These are phyloP conservation scores for Exserohilum rostratum DNA, from an alignment of 2,329 filamentous ascomycete genomes.

Conservation along the genomic window DNA sequence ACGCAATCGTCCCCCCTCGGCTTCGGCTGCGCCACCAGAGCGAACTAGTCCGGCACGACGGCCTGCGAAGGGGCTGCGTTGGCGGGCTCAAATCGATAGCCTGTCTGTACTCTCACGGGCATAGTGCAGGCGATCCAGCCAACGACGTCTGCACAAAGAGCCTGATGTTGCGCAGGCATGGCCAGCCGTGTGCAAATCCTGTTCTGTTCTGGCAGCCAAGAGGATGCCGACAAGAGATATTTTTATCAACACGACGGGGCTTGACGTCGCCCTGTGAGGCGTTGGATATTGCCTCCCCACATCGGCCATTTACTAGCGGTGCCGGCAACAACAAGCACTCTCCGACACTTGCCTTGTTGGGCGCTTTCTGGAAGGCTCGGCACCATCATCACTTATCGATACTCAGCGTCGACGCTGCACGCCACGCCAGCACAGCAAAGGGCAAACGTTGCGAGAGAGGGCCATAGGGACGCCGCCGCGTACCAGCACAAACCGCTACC, in stretches of 20 bases:
- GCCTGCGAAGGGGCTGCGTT: not conserved
- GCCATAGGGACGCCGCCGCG: no score
- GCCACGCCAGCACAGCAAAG: no score
- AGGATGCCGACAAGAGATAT: slow-evolving; percentile 17
- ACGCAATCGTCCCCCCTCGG: not conserved
- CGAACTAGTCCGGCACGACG: slow-evolving; percentile 5
- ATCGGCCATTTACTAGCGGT: slow-evolving; percentile 20
- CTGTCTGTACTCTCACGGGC: not conserved
- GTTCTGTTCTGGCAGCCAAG: slow-evolving; percentile 3
- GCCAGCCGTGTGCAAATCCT: slow-evolving; percentile 4
- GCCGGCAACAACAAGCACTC: slow-evolving; percentile 8
- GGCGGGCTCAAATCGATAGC: not conserved
- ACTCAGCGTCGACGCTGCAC: no score
- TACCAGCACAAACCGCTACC: no score
- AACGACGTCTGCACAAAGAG: not conserved
- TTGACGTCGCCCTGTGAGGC: slow-evolving; percentile 25
- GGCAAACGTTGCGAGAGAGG: no score
- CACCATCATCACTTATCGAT: not conserved
- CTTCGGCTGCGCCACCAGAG: not conserved
- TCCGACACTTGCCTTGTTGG: not conserved
- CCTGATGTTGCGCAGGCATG: slow-evolving; percentile 6
- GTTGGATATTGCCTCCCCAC: slow-evolving; percentile 30
- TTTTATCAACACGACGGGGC: slow-evolving; percentile 23
- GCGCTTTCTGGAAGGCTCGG: slow-evolving; percentile 16
- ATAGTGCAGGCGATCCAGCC: not conserved